Evolutionary conservation across 2,329 filamentous ascomycete genomes (phyloP), one percentile per base, ranked within the genome.

Genomic region (Trichoderma lentiforme): DNA sequence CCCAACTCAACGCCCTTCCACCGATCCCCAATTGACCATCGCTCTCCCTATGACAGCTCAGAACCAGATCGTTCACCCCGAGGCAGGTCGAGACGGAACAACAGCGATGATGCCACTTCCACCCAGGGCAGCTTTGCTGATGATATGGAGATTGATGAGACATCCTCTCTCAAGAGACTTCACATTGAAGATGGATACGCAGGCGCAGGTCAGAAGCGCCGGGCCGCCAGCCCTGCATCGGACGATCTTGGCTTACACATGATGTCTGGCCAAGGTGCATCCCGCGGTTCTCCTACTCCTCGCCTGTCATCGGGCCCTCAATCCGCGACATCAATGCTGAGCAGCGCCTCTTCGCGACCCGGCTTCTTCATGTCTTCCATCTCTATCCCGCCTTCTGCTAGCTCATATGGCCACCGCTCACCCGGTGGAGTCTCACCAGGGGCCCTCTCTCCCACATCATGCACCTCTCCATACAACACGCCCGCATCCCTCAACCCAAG

Each of bases 141-240:
- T 21, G 85, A 87, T n/a, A 82, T 81, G 76, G 86, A 87, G 1
- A 86, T 84, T 28, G 87, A 88, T 11, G 87, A 88, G 79, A 85
- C 78, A 78, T 84, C 74, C 74, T 86, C 75, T 76, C 83, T 86
- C 77, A 88, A 77, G 83, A 84, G 80, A 78, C 82, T 88, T 9
- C 83, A 85, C 24, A 82, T 87, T 24, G 86, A 88, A 61, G 86
- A 86, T 63, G 73, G 78, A 8, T 78, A 85, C 56, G 78, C 83
- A 3, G 77, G 79, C 4, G 76, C 76, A 9, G 86, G 87, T 7
- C 84, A 85, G 73, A 90, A 90, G 79, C 84, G 88, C 61, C 83
- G 87, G 51, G 87, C 87, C 2, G 87, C 86, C 0, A 89, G 87
- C 30, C 87, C 87, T 1, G 85, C 84, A 0, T 80, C 82, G 3